phyloP scores from a whole-genome alignment of 2,329 filamentous ascomycete species.

The Pseudogymnoascus sp. region DNA sequence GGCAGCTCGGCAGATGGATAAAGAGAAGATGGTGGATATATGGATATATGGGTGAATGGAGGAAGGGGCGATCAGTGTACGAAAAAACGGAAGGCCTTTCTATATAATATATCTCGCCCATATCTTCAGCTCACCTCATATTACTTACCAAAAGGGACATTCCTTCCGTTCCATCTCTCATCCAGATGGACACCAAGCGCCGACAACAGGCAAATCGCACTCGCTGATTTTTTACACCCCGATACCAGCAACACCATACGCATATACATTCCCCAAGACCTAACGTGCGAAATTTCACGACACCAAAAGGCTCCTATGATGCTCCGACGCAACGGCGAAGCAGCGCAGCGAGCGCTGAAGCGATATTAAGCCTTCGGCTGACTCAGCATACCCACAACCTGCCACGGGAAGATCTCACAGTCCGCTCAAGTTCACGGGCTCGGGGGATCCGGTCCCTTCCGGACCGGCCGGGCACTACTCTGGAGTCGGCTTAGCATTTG shows the following conservation, averaged over 20 bases:
- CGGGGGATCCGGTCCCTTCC: not conserved
- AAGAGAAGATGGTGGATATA: not conserved
- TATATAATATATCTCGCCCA: not conserved
- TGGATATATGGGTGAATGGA: not conserved
- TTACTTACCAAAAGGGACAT: not conserved
- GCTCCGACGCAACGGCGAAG: not conserved
- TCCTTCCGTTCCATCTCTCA: not conserved
- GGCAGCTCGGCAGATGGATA: not conserved
- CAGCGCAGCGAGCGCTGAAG: not conserved
- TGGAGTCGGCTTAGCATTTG: not conserved
- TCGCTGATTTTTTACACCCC: not conserved
- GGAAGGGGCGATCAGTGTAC: not conserved
- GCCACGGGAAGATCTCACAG: conserved; percentile 7
- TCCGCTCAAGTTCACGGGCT: not conserved
- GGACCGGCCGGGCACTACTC: not conserved
- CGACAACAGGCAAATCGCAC: not conserved
- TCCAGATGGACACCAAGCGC: not conserved
- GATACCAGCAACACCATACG: not conserved
- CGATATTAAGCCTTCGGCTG: not conserved
- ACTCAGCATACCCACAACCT: conserved; percentile 1
- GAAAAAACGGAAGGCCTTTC: not conserved
- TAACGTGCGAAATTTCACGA: not conserved
- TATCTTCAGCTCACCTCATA: not conserved
- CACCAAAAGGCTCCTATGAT: not conserved
- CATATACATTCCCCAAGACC: not conserved